Percentiles rank a stretch among this genome's conserved stretches.
phyloP scores from a whole-genome alignment of 257 asterid species.

The Henckelia pumila region DNA sequence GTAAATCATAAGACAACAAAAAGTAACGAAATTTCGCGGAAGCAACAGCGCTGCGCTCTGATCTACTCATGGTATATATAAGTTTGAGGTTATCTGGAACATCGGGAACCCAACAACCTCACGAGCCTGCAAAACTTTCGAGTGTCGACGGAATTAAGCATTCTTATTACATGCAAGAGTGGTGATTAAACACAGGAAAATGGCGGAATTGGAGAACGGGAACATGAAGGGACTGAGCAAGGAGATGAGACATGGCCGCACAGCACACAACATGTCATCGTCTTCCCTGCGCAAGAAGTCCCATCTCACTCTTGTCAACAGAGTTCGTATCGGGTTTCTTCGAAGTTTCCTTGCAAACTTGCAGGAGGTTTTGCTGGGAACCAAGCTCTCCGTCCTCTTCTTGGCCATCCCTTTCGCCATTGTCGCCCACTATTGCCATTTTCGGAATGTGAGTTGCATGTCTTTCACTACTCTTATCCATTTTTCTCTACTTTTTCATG shows the following conservation, averaged over 20 bases:
- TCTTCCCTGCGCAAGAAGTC: conserved; percentile 79
- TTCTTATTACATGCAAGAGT: not conserved
- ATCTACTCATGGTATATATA: too few relatives aligned
- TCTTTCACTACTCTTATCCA: too few relatives aligned
- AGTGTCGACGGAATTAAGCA: too few relatives aligned
- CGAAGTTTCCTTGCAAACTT: conserved; percentile 48
- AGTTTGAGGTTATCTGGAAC: too few relatives aligned
- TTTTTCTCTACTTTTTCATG: too few relatives aligned
- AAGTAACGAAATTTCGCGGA: too few relatives aligned
- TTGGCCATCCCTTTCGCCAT: conserved; percentile 80
- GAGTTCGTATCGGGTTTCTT: conserved; percentile 36
- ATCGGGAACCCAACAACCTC: too few relatives aligned
- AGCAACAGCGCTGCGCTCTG: too few relatives aligned
- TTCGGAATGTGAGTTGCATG: conserved; percentile 59
- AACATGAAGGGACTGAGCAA: conserved; percentile 39
- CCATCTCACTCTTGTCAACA: conserved; percentile 51
- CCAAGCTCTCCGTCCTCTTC: conserved; percentile 67
- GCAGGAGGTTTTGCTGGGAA: conserved; percentile 77
- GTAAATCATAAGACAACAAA: too few relatives aligned
- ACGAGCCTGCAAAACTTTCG: too few relatives aligned
- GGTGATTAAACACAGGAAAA: not conserved
- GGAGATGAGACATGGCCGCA: conserved; percentile 56
- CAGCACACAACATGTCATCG: conserved; percentile 72
- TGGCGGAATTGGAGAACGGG: conserved; percentile 74
- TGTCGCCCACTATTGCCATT: conserved; percentile 39